Percentiles rank a stretch among this genome's conserved stretches.
These are phyloP conservation scores for Backusella psychrophila DNA, from an alignment of 192 early-diverging fungal genomes.

Conservation along the genomic window DNA sequence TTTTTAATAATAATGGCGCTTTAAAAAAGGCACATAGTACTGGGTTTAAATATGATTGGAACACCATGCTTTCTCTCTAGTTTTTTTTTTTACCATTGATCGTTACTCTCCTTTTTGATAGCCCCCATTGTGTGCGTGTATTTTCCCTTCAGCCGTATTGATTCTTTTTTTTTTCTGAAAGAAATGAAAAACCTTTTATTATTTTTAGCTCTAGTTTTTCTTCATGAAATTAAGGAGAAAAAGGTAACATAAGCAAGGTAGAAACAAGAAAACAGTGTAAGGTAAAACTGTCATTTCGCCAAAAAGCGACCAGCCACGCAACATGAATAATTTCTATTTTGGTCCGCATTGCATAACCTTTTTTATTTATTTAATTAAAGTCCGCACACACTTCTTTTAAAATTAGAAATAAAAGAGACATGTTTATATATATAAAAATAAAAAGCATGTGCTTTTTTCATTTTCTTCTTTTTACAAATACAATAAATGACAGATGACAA, in stretches of 20 bases:
- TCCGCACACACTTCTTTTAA: not conserved
- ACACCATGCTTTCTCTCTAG: not conserved
- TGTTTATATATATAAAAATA: not conserved
- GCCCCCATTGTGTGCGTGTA: not conserved
- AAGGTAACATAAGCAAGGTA: not conserved
- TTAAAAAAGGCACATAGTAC: slow-evolving; percentile 44
- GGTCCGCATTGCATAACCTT: not conserved
- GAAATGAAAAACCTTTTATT: not conserved
- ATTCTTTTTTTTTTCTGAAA: not conserved
- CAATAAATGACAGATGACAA: not conserved
- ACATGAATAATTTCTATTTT: slow-evolving; percentile 3
- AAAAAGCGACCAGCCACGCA: not conserved
- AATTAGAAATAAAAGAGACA: not conserved
- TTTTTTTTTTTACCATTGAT: not conserved
- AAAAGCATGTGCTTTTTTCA: not conserved
- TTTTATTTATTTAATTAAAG: not conserved
- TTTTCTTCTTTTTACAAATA: not conserved
- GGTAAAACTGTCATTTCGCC: not conserved
- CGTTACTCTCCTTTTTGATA: not conserved
- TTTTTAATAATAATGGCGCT: slow-evolving; percentile 26
- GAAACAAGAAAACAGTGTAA: not conserved
- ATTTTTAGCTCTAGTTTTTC: not conserved
- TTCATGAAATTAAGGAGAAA: not conserved
- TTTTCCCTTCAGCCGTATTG: not conserved
- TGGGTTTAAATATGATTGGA: not conserved